Percentiles rank a stretch among this genome's conserved stretches.
Conservation (phyloP, 768 basidiomycete genomes). For the Rhizopogon salebrosus region DNA sequence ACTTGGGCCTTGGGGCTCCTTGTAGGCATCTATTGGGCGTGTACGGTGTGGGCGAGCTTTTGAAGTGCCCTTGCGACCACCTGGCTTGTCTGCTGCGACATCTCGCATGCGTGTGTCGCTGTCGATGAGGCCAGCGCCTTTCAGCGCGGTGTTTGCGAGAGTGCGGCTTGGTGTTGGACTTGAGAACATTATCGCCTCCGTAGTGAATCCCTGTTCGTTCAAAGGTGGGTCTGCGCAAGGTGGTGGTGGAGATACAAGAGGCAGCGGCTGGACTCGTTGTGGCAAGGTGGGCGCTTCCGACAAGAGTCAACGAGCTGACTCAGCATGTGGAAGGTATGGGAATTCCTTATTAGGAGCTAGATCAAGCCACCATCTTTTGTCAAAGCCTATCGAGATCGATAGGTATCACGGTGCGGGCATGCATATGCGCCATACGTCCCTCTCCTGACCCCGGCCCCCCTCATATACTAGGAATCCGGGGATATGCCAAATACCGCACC, state of each 20-base stretch:
- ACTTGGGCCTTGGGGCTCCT: constrained; percentile 43
- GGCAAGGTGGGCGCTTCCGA: constrained; percentile 7
- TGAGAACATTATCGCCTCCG: constrained; percentile 45
- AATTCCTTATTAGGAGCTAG: no score
- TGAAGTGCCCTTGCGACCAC: constrained; percentile 64
- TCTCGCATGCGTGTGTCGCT: constrained; percentile 74
- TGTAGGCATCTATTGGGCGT: constrained; percentile 52
- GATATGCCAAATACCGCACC: no score
- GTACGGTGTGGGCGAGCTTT: constrained; percentile 60
- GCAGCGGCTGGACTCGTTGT: neutral
- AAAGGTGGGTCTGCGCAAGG: neutral
- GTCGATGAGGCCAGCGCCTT: constrained; percentile 73
- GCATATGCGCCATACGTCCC: no score
- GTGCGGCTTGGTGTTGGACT: constrained; percentile 53
- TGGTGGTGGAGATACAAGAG: constrained; percentile 11
- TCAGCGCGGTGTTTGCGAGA: constrained; percentile 57
- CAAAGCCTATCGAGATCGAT: no score
- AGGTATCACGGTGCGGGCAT: no score
- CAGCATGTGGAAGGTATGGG: neutral
- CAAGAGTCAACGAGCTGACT: constrained; percentile 1
- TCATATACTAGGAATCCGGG: no score
- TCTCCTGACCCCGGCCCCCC: no score
- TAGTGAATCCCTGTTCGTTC: neutral
- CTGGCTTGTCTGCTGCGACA: constrained; percentile 54
- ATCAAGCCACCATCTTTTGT: no score